Evolutionary conservation across 2,329 filamentous ascomycete genomes (phyloP).

Genomic region (Colletotrichum sp.): DNA sequence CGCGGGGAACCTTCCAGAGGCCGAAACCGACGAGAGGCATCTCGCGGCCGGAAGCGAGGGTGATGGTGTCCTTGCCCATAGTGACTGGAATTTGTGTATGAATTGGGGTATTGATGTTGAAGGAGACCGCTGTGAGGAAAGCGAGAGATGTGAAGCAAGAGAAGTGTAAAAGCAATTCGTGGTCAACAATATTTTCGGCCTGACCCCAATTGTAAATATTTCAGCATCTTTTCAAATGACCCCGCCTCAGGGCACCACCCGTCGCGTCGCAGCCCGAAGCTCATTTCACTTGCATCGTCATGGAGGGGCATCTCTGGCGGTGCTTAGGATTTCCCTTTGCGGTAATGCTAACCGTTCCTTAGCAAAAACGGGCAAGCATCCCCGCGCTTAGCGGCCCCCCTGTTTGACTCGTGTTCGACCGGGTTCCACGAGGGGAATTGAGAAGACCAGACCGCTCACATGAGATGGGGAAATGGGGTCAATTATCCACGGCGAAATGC

Average conservation of each 20-base stretch:
- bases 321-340: neutral
- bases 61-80: conserved; percentile 41
- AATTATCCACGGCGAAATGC: neutral
- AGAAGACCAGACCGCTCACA: neutral
- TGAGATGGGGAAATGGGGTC: neutral
- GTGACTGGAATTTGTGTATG: neutral
- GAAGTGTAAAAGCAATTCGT: neutral
- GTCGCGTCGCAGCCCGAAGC: neutral
- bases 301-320: neutral
- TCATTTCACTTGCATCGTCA: neutral
- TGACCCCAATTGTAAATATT: neutral
- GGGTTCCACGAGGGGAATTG: neutral
- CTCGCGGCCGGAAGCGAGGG: conserved; percentile 48
- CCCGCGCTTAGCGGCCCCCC: conserved; percentile 8
- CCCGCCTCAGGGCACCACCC: neutral
- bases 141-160: neutral
- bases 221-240: neutral
- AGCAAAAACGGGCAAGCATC: neutral
- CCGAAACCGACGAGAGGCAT: conserved; percentile 70
- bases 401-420: conserved; percentile 11
- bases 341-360: neutral
- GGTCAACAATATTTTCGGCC: neutral
- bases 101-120: neutral
- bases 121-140: neutral
- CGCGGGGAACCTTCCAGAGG: conserved; percentile 70